These are phyloP conservation scores for Diaporthe destruens DNA, from an alignment of 2,329 filamentous ascomycete species.

Conservation along the genomic window DNA sequence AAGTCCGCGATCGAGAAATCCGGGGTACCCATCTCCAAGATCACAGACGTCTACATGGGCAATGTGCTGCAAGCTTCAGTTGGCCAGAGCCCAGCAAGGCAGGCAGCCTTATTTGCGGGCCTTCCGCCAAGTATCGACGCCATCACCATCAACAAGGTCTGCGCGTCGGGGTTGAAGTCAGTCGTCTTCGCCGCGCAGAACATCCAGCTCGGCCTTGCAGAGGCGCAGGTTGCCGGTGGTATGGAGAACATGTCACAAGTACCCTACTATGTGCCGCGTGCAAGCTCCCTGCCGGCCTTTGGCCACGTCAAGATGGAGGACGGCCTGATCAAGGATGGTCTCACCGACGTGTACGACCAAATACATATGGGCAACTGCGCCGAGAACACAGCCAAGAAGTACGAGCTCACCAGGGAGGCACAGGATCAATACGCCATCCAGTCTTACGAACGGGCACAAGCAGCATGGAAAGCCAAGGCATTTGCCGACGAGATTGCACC, in stretches of 20 bases:
- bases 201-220: constrained; percentile 90
- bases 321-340: constrained; percentile 91
- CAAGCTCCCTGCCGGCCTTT: constrained; percentile 86
- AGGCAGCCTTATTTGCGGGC: constrained; percentile 90
- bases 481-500: constrained; percentile 93
- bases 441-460: constrained; percentile 90
- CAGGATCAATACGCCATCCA: constrained; percentile 93
- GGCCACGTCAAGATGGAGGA: constrained; percentile 91
- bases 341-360: constrained; percentile 96
- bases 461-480: constrained; percentile 84
- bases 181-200: constrained; percentile 92
- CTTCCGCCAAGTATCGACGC: constrained; percentile 86
- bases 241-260: constrained; percentile 99
- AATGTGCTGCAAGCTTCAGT: constrained; percentile 88
- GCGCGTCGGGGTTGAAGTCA: constrained; percentile 93
- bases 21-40: constrained; percentile 81
- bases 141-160: constrained; percentile 97
- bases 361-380: constrained; percentile 99
- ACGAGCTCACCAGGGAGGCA: constrained; percentile 82
- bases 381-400: constrained; percentile 92
- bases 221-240: constrained; percentile 91
- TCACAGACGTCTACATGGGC: constrained; percentile 97
- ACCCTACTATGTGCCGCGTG: constrained; percentile 88
- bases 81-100: constrained; percentile 91
- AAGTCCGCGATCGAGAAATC: constrained; percentile 91